phyloP scores from a whole-genome alignment of 352 stramenopile genomes.

The Phytophthora ohioensis region DNA sequence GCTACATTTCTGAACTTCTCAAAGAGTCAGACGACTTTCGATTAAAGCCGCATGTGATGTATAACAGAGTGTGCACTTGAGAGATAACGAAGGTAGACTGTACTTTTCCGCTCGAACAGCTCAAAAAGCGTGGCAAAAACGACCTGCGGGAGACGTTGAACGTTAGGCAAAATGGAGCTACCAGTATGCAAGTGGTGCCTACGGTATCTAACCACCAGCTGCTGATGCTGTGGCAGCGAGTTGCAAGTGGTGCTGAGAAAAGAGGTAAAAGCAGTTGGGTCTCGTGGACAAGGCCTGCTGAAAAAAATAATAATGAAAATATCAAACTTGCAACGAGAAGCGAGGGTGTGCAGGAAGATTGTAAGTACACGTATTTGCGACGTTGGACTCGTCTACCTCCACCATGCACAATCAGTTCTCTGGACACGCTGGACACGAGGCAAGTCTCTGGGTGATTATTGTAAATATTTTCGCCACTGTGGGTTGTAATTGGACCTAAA shows the following conservation, averaged over 20 bases:
- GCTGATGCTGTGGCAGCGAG: not conserved
- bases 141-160: slow-evolving; percentile 6
- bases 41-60: slow-evolving; percentile 7
- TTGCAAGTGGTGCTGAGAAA: slow-evolving; percentile 28
- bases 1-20: slow-evolving; percentile 30
- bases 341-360: too few species aligned
- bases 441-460: not conserved
- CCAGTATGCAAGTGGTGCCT: not conserved
- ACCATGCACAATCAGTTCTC: not conserved
- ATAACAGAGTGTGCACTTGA: not conserved
- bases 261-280: not conserved
- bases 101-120: not conserved
- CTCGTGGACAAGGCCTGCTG: not conserved
- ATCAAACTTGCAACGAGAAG: too few species aligned
- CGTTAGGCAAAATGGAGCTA: not conserved
- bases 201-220: slow-evolving; percentile 12
- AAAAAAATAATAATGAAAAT: not conserved
- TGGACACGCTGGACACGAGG: not conserved
- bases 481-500: not conserved
- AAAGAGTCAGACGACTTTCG: slow-evolving; percentile 11
- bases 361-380: not conserved
- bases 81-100: not conserved
- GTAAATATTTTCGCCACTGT: not conserved
- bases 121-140: not conserved
- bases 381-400: slow-evolving; percentile 22